phyloP scores from a whole-genome alignment of 805 yeast genomes.

The Nakazawaea holstii region DNA sequence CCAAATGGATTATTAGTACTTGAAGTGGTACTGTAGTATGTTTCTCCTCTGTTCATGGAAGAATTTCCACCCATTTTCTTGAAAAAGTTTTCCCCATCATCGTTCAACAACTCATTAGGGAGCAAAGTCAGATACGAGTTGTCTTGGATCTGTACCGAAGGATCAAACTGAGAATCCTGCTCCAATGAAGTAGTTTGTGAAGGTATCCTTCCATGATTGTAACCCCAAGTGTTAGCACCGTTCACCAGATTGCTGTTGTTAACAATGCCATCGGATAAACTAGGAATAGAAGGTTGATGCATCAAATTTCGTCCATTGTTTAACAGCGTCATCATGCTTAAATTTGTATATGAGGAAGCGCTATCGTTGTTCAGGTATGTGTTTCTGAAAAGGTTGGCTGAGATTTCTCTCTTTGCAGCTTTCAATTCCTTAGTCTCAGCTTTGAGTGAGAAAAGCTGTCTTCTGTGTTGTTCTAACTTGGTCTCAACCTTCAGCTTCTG shows the following conservation, averaged over 20 bases:
- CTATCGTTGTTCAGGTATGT: slow-evolving; percentile 1
- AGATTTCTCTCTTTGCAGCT: neutral
- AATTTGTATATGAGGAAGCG: neutral
- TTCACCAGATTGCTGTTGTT: neutral
- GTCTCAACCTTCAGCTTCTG: slow-evolving; percentile 1
- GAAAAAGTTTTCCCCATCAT: neutral
- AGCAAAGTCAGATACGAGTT: slow-evolving; percentile 2
- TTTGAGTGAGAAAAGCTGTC: neutral
- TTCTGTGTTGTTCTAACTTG: neutral
- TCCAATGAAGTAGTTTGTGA: neutral
- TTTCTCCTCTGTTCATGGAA: neutral
- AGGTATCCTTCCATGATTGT: neutral
- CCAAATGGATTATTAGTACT: slow-evolving; percentile 2
- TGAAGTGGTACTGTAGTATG: neutral
- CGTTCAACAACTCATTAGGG: slow-evolving; percentile 6
- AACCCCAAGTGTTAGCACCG: neutral
- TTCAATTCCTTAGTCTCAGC: slow-evolving; percentile 3
- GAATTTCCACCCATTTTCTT: neutral
- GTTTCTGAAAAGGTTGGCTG: neutral
- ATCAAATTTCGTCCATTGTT: neutral
- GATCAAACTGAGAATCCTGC: neutral
- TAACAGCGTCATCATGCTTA: neutral
- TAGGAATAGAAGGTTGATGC: slow-evolving; percentile 4
- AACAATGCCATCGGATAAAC: neutral
- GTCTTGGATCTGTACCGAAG: neutral